Evolutionary conservation across 192 early-diverging fungal species (phyloP), one percentile per base, ranked within the genome.

Genomic region (Mortierella antarctica): DNA sequence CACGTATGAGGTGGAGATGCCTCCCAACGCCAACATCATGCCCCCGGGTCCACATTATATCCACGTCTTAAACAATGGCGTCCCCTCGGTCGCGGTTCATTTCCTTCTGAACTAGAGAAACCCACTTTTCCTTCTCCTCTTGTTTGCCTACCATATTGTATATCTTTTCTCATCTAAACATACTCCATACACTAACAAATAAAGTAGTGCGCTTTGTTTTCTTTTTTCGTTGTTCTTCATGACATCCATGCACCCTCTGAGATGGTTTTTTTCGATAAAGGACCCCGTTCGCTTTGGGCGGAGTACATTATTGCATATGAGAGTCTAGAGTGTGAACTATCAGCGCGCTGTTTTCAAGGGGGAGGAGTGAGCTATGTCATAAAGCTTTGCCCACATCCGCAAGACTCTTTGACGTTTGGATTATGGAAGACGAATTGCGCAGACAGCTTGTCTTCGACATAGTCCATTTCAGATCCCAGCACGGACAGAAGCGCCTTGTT

Each of bases 381-480:
- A 84, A 97, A 97, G 69, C 92, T 94, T 83, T 95, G 89, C 63
- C 97, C 97, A 70, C 97, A 98, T 11, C 96, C 96, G 69, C 97
- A 98, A 48, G 90, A 90, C 70, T 93, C 95, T 85, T 98, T 98
- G 78, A 95, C 92, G 59, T 99, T 99, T 6, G 96, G 97, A 82
- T 99, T 99, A 65, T 92, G 91, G 82, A 99, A 99, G 5, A 98
- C 92, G 85, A 99, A 98, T 82, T 94, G 91, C 18, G 91, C 89
- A 1, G 94, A 92, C 61, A 99, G 83, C 72, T 90, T 91, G 55
- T 96, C 94, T 64, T 97, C 89, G 47, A 95, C 92, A 87, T 88
- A 99, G 83, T 99, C 97, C 96, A 99, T 97, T 71, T 99, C 97
- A 55, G 93, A 94, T 18, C 97, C 97, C 48, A 99, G 89, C n/a